These are phyloP conservation scores for bread wheat (Triticum aestivum) DNA, from an alignment of 176 grass and related monocot species.

Conservation along the genomic window DNA sequence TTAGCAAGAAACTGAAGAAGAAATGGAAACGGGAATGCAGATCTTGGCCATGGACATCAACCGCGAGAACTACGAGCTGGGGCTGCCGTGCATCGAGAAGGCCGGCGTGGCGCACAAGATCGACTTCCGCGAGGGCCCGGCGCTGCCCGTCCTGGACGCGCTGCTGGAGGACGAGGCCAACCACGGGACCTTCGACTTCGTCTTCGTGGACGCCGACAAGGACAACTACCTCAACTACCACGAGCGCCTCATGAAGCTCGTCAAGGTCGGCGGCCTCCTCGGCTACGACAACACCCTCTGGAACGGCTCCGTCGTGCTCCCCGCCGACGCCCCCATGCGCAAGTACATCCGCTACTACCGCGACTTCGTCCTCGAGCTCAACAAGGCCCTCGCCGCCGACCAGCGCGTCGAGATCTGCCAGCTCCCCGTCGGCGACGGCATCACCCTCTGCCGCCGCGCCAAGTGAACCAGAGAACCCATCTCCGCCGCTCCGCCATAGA, in stretches of 20 bases:
- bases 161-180: conserved; percentile 61
- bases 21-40: conserved; percentile 9
- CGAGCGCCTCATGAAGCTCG: conserved; percentile 76
- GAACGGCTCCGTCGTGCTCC: conserved; percentile 87
- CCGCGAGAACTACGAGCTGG: conserved; percentile 91
- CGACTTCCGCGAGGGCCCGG: conserved; percentile 89
- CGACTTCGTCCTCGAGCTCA: conserved; percentile 83
- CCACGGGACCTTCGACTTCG: conserved; percentile 76
- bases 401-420: conserved; percentile 88
- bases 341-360: conserved; percentile 89
- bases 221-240: conserved; percentile 99
- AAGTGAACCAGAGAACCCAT: conserved; percentile 26
- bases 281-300: conserved; percentile 99
- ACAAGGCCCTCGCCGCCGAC: conserved; percentile 93
- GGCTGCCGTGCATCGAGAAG: conserved; percentile 75
- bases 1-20: background rate
- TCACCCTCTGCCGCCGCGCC: conserved; percentile 82
- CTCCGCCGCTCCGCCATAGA: background rate
- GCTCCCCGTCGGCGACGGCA: conserved; percentile 84
- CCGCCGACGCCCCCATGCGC: conserved; percentile 78
- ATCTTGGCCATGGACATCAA: conserved; percentile 99
- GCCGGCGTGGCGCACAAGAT: conserved; percentile 96
- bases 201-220: conserved; percentile 98
- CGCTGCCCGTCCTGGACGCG: conserved; percentile 71
- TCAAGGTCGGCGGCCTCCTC: conserved; percentile 76